phyloP scores from a whole-genome alignment of 495 filamentous ascomycete genomes.

The Neurospora sp. region DNA sequence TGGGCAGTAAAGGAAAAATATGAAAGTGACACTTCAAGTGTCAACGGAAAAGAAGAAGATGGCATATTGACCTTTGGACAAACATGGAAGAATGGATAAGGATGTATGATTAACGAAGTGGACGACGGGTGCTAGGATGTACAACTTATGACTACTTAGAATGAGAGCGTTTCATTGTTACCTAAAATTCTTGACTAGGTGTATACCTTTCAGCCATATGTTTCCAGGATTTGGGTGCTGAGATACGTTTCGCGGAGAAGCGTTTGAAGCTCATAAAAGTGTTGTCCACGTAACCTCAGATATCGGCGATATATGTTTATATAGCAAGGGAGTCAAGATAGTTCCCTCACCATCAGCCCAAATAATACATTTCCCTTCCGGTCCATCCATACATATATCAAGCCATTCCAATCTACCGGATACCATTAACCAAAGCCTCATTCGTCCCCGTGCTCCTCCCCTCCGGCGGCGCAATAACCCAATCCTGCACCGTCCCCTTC shows the following conservation, averaged over 20 bases:
- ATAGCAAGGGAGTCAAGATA: background rate
- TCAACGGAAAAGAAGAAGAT: no score
- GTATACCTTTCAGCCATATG: background rate
- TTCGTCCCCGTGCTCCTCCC: slow-evolving; percentile 16
- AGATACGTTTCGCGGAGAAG: background rate
- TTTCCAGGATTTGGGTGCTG: background rate
- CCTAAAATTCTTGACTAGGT: background rate
- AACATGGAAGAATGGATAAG: background rate
- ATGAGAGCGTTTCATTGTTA: background rate
- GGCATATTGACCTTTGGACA: no score
- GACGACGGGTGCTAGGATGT: background rate
- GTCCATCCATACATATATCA: background rate
- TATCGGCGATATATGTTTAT: background rate
- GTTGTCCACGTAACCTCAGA: background rate
- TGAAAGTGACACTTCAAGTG: background rate
- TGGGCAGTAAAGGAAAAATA: background rate
- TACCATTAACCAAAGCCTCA: slow-evolving; percentile 21
- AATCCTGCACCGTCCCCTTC: slow-evolving; percentile 71
- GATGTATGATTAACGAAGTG: background rate
- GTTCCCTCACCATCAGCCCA: no score
- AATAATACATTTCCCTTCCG: background rate
- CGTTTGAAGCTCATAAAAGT: background rate
- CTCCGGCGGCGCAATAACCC: slow-evolving; percentile 46
- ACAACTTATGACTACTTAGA: background rate
- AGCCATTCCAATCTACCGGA: background rate